Evolutionary conservation across 192 early-diverging fungal genomes (phyloP).

Genomic region (Endogone sp.): DNA sequence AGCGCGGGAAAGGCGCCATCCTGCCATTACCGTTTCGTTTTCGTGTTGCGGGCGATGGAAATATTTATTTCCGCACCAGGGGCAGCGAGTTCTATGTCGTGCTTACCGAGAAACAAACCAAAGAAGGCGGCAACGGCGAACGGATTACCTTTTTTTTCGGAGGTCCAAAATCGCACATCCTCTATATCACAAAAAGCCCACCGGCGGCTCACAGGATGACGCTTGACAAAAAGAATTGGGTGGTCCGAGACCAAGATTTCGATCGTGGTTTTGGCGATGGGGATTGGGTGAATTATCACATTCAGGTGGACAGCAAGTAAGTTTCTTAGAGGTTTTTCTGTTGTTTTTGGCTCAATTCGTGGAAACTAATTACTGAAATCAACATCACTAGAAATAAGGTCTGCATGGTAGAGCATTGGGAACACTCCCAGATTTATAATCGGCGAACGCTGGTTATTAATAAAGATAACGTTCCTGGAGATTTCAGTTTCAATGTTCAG

Average conservation of each 20-base stretch:
- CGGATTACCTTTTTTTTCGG: background rate
- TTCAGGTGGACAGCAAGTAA: background rate
- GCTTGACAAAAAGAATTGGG: background rate
- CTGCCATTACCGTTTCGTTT: background rate
- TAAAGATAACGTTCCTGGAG: background rate
- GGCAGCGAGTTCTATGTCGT: background rate
- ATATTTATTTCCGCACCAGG: background rate
- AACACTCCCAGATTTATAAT: background rate
- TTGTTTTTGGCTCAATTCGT: background rate
- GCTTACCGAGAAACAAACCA: background rate
- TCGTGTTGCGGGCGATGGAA: background rate
- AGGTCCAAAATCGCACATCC: background rate
- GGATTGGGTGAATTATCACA: background rate
- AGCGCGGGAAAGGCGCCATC: background rate
- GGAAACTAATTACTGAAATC: background rate
- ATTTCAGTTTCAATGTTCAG: background rate
- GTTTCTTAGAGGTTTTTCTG: background rate
- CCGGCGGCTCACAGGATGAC: background rate
- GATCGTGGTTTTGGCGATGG: background rate
- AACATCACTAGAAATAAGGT: background rate
- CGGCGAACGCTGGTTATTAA: background rate
- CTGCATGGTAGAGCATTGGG: background rate
- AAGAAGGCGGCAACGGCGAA: background rate
- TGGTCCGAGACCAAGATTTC: background rate
- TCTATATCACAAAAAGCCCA: background rate